phyloP scores from a whole-genome alignment of 495 filamentous ascomycete genomes.

The Aspergillus wentii region DNA sequence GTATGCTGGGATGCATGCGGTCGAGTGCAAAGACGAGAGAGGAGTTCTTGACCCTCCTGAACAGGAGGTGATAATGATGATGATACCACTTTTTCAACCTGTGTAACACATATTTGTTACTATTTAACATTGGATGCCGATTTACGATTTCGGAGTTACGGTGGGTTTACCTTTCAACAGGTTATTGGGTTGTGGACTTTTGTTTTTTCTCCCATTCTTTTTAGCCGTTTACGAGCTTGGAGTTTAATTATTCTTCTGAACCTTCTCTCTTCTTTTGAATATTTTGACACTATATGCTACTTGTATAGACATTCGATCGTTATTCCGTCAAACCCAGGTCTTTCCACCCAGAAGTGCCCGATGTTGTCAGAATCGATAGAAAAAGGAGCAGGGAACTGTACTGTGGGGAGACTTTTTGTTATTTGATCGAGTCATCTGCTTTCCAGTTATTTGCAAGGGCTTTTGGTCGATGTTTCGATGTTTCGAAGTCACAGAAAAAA shows the following conservation, averaged over 20 bases:
- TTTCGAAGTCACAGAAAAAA: no score
- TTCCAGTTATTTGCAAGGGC: no score
- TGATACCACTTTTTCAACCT: slow-evolving; percentile 4
- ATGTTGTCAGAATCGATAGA: no score
- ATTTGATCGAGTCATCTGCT: no score
- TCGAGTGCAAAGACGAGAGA: slow-evolving; percentile 89
- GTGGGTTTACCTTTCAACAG: slow-evolving; percentile 35
- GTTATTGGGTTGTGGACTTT: slow-evolving; percentile 14
- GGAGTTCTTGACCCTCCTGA: slow-evolving; percentile 84
- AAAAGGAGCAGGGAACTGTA: no score
- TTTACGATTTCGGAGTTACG: slow-evolving; percentile 37
- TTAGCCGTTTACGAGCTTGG: slow-evolving; percentile 4
- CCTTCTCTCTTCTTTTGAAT: slow-evolving; percentile 6
- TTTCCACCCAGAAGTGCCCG: background rate
- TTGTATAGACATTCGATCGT: slow-evolving; percentile 9
- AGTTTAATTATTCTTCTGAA: slow-evolving; percentile 5
- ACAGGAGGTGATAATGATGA: slow-evolving; percentile 44
- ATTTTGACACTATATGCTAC: slow-evolving; percentile 4
- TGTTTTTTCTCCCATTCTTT: slow-evolving; percentile 8
- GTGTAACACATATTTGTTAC: slow-evolving; percentile 14
- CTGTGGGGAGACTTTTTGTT: no score
- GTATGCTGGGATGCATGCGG: slow-evolving; percentile 91
- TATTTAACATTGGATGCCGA: slow-evolving; percentile 21
- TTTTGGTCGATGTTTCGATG: no score
- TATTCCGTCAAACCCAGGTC: background rate